phyloP scores from a whole-genome alignment of 2,329 filamentous ascomycete species.

The Alternaria viburni region DNA sequence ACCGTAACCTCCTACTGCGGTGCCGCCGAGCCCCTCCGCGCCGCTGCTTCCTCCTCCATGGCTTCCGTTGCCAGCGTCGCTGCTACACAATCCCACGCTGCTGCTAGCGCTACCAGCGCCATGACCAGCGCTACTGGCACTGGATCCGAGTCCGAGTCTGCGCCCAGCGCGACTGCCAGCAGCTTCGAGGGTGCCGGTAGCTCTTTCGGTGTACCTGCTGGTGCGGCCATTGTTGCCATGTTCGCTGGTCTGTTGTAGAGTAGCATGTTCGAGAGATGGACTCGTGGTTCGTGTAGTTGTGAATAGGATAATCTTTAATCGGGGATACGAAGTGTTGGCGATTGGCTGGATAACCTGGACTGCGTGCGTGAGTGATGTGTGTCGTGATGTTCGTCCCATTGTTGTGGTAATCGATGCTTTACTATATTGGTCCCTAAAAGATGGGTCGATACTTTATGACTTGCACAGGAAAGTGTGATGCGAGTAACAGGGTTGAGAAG shows the following conservation, averaged over 20 bases:
- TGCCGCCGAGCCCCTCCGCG: conserved; percentile 48
- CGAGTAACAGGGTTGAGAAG: neutral
- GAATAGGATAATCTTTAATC: conserved; percentile 11
- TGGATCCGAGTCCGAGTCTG: neutral
- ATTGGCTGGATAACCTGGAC: neutral
- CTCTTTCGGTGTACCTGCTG: conserved; percentile 13
- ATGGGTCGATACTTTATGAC: neutral
- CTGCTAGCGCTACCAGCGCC: conserved; percentile 8
- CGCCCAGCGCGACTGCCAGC: conserved; percentile 8
- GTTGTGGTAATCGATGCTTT: neutral
- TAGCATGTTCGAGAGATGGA: neutral
- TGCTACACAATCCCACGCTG: conserved; percentile 19
- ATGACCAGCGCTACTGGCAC: neutral
- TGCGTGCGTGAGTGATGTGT: neutral
- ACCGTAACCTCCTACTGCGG: conserved; percentile 49
- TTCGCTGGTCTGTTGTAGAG: conserved; percentile 25
- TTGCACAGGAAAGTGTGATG: neutral
- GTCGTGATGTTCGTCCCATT: neutral
- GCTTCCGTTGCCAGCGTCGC: conserved; percentile 28
- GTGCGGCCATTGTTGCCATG: conserved; percentile 35
- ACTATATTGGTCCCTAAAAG: neutral
- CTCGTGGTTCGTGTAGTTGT: neutral
- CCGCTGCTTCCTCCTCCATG: conserved; percentile 23
- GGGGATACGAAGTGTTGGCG: neutral
- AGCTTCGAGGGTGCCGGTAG: conserved; percentile 26